Evolutionary conservation across 345 rosid genomes (phyloP).

Genomic region (Aquilaria yunnanensis): DNA sequence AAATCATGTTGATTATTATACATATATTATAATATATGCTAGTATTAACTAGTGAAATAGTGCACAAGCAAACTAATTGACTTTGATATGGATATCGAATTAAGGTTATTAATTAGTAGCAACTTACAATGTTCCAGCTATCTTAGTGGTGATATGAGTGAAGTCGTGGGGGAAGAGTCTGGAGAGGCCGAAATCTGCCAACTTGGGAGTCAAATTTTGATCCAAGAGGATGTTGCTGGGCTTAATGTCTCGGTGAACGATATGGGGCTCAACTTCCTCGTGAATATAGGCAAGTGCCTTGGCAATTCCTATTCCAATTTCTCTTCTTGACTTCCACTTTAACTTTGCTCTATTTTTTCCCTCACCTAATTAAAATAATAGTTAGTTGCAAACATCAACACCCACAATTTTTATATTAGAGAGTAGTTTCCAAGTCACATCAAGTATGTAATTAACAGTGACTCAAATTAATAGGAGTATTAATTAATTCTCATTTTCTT

Average conservation of each 20-base stretch:
- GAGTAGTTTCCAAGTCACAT: too few relatives aligned
- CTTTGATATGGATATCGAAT: neutral
- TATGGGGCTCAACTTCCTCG: conserved; percentile 29
- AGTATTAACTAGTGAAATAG: too few relatives aligned
- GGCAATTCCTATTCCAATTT: conserved; percentile 25
- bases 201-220: conserved; percentile 27
- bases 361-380: conserved; percentile 11
- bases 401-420: neutral
- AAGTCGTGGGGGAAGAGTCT: conserved; percentile 20
- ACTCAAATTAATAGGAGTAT: neutral
- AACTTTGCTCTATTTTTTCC: conserved; percentile 17
- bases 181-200: conserved; percentile 41
- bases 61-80: too few relatives aligned
- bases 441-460: too few relatives aligned
- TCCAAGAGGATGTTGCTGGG: conserved; percentile 39
- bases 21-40: too few relatives aligned
- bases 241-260: conserved; percentile 40
- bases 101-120: neutral
- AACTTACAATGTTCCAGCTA: conserved; percentile 43
- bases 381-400: too few relatives aligned
- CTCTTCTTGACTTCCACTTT: conserved; percentile 23
- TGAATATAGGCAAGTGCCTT: conserved; percentile 34
- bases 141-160: conserved; percentile 29
- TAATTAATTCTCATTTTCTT: neutral
- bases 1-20: too few relatives aligned